These are phyloP conservation scores for Ceratocystis huliohia DNA, from an alignment of 2,329 filamentous ascomycete genomes.

Conservation along the genomic window DNA sequence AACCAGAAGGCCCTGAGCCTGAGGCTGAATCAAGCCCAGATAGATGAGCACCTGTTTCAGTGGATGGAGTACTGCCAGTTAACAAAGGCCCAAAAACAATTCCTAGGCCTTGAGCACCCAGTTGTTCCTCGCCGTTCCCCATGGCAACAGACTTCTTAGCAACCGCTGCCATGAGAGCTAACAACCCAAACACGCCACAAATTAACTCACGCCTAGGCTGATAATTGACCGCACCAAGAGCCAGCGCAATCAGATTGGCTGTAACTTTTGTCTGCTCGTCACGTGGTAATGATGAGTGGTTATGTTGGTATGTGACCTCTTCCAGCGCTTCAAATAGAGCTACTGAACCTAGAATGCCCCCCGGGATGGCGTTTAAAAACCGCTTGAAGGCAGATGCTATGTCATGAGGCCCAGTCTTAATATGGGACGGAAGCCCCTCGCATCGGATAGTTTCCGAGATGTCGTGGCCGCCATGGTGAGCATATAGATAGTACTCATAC, in stretches of 20 bases:
- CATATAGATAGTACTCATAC: constrained; percentile 49
- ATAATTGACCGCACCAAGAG: constrained; percentile 46
- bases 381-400: constrained; percentile 56
- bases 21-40: neutral
- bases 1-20: neutral
- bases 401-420: constrained; percentile 48
- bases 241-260: constrained; percentile 53
- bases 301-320: constrained; percentile 15
- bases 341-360: constrained; percentile 52
- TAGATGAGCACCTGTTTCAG: neutral
- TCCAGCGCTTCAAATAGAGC: constrained; percentile 49
- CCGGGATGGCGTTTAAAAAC: constrained; percentile 49
- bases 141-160: constrained; percentile 38
- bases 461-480: constrained; percentile 16
- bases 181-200: constrained; percentile 52
- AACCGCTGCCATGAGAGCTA: constrained; percentile 46
- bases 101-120: constrained; percentile 52
- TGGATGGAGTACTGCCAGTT: constrained; percentile 31
- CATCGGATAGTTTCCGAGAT: constrained; percentile 43
- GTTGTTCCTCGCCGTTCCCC: constrained; percentile 17
- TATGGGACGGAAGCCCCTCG: constrained; percentile 47
- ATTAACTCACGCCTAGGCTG: constrained; percentile 50
- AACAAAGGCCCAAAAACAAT: constrained; percentile 54
- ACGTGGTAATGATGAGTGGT: constrained; percentile 40
- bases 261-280: constrained; percentile 43